Evolutionary conservation across 129 eudicot genomes (phyloP), one percentile per base, ranked within the genome.

Genomic region (Dittrichia graveolens): DNA sequence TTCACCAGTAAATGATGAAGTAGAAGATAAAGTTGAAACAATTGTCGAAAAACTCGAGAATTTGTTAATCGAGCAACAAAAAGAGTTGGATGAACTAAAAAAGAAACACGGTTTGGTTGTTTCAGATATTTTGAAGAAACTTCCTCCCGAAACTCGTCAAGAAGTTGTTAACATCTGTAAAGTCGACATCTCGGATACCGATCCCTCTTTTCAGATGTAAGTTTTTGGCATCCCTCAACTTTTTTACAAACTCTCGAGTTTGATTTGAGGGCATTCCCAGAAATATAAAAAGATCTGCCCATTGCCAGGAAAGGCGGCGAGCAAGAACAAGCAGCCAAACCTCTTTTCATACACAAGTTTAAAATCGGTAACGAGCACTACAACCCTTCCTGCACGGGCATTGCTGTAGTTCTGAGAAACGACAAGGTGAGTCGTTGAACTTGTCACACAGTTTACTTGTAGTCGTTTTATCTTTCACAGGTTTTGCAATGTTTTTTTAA

Each of bases 61-160:
- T 67, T 44, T 95, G 57, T 64, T 95, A 57, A 75, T 48, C 48
- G 87, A 88, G 80, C 99, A 95, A 75, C 83, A 77, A 64, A 86
- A 71, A 70, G 97, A 95, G 75, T 72, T 95, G 18, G 90, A 91
- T 54, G 96, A 88, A 58, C 81, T 91, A 2, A 86, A 63, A 78
- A 80, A 56, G 85, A 88, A 86, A 83, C 99, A 95, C 55, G 85
- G 81, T 8, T 44, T 48, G 59, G 75, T 77, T 43, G 79, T 91
- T 18, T 82, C 77, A 13, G 81, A 85, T 72, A 42, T 90, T 31
- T 39, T 91, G 65, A 84, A 76, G 73, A 86, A 81, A 46, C 87
- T 86, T 72, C 76, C 88, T 31, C 88, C 81, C 5, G 83, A 85
- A 81, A 78, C 77, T 8, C 87, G 86, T 65, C 45, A 59, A 41